phyloP scores from a whole-genome alignment of 768 basidiomycete genomes.

The Rhodosporidiobolus sp. region DNA sequence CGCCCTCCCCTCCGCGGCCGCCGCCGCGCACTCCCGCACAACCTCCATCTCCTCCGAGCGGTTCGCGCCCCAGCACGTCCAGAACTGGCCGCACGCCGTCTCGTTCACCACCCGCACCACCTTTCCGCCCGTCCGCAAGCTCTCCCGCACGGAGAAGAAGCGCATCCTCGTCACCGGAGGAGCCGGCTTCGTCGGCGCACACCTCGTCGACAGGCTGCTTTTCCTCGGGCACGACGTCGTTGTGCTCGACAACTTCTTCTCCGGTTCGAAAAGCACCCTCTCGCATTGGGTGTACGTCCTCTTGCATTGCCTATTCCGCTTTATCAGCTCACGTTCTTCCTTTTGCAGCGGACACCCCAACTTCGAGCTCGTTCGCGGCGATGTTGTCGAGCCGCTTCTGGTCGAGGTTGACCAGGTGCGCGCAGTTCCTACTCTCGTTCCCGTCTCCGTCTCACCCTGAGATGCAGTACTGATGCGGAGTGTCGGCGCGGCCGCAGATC shows the following conservation, averaged over 20 bases:
- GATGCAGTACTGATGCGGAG: background rate
- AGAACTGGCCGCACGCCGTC: conserved; percentile 47
- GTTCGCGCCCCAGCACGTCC: conserved; percentile 50
- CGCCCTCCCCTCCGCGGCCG: conserved; percentile 48
- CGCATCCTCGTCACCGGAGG: conserved; percentile 93
- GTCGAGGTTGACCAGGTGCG: conserved; percentile 83
- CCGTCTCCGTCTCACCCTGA: background rate
- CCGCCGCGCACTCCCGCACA: conserved; percentile 54
- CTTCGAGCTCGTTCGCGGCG: conserved; percentile 96
- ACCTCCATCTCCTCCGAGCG: conserved; percentile 84
- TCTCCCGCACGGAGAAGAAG: conserved; percentile 72
- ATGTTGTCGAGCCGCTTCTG: conserved; percentile 95
- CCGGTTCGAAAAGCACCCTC: conserved; percentile 94
- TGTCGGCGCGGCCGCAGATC: conserved; percentile 61
- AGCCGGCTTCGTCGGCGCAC: conserved; percentile 98
- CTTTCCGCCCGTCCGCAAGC: conserved; percentile 87
- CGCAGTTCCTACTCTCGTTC: background rate
- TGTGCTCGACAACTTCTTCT: conserved; percentile 98
- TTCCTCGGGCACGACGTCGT: conserved; percentile 76
- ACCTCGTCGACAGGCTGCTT: conserved; percentile 95
- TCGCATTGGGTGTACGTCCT: conserved; percentile 68
- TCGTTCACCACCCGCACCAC: conserved; percentile 81
- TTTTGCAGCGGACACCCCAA: conserved; percentile 79
- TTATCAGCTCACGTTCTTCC: background rate
- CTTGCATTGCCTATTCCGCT: background rate